phyloP scores from a whole-genome alignment of 352 stramenopile species.

The Phytophthora sp. region DNA sequence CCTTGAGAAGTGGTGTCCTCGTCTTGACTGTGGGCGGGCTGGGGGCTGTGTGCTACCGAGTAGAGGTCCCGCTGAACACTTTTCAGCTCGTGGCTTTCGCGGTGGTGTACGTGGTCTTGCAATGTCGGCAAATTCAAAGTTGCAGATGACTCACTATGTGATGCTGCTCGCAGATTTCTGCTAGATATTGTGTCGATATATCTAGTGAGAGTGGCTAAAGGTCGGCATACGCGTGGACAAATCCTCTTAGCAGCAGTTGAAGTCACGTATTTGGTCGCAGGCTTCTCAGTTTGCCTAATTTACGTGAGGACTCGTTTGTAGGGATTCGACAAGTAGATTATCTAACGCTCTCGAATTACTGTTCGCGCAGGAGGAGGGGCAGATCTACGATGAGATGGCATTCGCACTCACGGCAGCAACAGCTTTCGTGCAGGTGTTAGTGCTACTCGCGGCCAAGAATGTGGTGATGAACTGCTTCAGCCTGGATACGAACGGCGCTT shows the following conservation, averaged over 20 bases:
- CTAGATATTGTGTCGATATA: conserved; percentile 36
- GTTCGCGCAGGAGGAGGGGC: conserved; percentile 16
- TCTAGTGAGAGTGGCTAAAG: conserved; percentile 15
- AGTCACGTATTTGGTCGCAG: conserved; percentile 30
- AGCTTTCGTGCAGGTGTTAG: conserved; percentile 38
- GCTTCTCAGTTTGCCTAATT: conserved; percentile 48
- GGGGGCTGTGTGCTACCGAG: conserved; percentile 7
- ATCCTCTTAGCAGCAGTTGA: conserved; percentile 35
- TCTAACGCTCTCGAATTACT: conserved; percentile 6
- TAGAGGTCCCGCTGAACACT: conserved; percentile 3
- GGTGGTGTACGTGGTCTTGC: conserved; percentile 24
- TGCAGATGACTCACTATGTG: neutral
- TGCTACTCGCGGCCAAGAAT: conserved; percentile 41
- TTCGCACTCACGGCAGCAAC: conserved; percentile 40
- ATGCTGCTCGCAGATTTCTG: conserved; percentile 23
- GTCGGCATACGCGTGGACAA: conserved; percentile 18
- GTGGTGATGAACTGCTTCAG: conserved; percentile 30
- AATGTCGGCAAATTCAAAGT: neutral
- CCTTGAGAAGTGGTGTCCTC: conserved; percentile 12
- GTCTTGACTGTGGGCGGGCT: conserved; percentile 1
- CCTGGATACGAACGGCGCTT: conserved; percentile 19
- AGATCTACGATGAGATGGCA: conserved; percentile 51
- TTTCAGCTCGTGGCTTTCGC: conserved; percentile 24
- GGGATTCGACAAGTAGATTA: neutral
- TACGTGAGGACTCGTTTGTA: conserved; percentile 13